Percentiles rank a stretch among this genome's conserved stretches.
Conservation (phyloP, 129 eudicot species). For the Deinandra increscens region DNA sequence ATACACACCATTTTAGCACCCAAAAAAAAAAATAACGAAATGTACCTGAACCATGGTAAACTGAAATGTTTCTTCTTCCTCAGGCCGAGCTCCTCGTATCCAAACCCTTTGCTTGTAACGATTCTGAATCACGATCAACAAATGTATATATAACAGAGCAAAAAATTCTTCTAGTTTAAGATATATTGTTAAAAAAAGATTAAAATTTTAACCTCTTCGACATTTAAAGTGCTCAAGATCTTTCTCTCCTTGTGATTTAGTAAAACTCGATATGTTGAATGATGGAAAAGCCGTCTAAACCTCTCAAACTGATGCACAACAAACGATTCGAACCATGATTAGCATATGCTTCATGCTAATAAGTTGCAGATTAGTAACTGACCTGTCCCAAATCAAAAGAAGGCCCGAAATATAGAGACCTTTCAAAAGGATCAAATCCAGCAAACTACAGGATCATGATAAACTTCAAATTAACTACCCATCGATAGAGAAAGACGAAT, state of each 20-base stretch:
- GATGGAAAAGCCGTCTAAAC: constrained; percentile 86
- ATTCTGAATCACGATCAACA: constrained; percentile 41
- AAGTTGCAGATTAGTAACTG: constrained; percentile 24
- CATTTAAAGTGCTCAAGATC: constrained; percentile 72
- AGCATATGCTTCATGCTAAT: background rate
- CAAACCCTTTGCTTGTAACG: constrained; percentile 80
- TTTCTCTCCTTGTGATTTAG: constrained; percentile 90
- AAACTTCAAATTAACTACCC: constrained; percentile 10
- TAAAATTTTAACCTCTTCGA: constrained; percentile 55
- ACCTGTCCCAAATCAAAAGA: constrained; percentile 98
- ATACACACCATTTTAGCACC: background rate
- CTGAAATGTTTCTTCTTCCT: constrained; percentile 80
- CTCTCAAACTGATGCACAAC: constrained; percentile 65
- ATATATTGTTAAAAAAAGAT: background rate
- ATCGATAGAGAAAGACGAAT: background rate
- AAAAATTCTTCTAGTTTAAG: background rate
- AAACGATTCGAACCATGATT: background rate
- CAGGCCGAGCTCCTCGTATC: constrained; percentile 90
- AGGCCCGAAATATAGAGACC: constrained; percentile 91
- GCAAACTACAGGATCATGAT: constrained; percentile 65
- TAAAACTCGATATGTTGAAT: constrained; percentile 75
- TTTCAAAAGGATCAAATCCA: constrained; percentile 96
- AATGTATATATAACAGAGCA: background rate
- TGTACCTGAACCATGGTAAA: constrained; percentile 91
- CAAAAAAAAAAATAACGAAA: background rate